Evolutionary conservation across 371 early-diverging fungal genomes (phyloP), one percentile per base, ranked within the genome.

Genomic region (Apophysomyces ossiformis): DNA sequence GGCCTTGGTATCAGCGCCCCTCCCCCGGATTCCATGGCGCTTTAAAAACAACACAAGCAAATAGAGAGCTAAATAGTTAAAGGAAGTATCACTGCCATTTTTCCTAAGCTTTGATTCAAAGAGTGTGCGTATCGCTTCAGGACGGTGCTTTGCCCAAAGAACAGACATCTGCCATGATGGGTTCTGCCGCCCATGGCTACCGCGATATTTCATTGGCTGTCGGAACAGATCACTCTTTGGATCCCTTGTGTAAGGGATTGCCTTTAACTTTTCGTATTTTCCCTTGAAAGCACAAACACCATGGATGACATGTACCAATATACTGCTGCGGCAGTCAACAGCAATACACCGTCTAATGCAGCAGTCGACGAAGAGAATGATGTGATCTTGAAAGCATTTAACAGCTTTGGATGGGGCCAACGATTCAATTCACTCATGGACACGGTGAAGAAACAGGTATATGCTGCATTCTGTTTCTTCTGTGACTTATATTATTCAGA

Each of bases 401-500:
- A 59, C 44, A 76, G 70, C 58, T 78, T 79, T 65, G 77, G 78
- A 8, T 82, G 78, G 68, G 68, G 78, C n/a, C 68, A 68, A 57
- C 73, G 76, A 57, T 82, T 72, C 70, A 61, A 58, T 11, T 76
- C 68, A 58, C 59, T 79, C 46, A 69, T 79, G 0, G 77, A 80
- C 41, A 75, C 83, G 35, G 83, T 82, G 5, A 78, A 75, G 35
- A 79, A 78, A 56, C 78, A 78, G 77, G 83, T 75, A 64, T 26
- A 70, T 50, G 15, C 47, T 41, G 9, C 57, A 35, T 46, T 9
- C n/a, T 11, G 26, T 18, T 35, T 0, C 57, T 32, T 35, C 39
- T 7, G 9, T 39, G 12, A 0, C 6, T 46, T 43, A 60, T 13
- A n/a, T 58, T 54, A 13, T 32, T 15, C 37, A 83, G 83, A 70